Evolutionary conservation across 768 basidiomycete genomes (phyloP).

Genomic region (Tricholoma saponaceum): DNA sequence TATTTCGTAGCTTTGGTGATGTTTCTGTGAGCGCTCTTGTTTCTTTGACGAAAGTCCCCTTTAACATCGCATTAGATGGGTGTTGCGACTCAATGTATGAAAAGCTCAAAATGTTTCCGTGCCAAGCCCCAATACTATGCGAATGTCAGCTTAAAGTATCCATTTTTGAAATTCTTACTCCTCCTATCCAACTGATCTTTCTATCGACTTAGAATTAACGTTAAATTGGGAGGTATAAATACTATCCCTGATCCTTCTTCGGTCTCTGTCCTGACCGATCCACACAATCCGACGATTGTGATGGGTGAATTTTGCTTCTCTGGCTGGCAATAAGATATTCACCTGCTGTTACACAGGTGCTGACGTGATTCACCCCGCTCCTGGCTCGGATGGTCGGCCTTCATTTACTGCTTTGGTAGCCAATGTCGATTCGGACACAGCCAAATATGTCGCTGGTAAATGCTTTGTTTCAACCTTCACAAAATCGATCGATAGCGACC

Average conservation of each 20-base stretch:
- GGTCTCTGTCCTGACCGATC: constrained; percentile 62
- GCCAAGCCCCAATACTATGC: constrained; percentile 79
- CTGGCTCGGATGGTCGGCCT: constrained; percentile 73
- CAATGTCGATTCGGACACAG: constrained; percentile 71
- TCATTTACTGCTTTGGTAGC: constrained; percentile 81
- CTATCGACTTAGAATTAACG: constrained; percentile 60
- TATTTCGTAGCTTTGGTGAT: constrained; percentile 63
- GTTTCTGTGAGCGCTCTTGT: constrained; percentile 36
- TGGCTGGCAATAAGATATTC: background rate
- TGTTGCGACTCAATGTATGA: constrained; percentile 77
- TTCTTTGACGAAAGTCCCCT: no score
- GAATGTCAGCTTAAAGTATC: constrained; percentile 74
- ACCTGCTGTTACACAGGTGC: constrained; percentile 44
- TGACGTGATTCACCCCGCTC: constrained; percentile 81
- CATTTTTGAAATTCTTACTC: background rate
- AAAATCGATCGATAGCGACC: background rate
- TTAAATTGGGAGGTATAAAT: constrained; percentile 83
- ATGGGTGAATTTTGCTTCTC: constrained; percentile 47
- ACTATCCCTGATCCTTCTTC: constrained; percentile 68
- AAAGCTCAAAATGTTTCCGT: constrained; percentile 56
- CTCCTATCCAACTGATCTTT: constrained; percentile 1
- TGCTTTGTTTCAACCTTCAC: background rate
- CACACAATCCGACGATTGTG: constrained; percentile 71
- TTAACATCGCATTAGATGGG: constrained; percentile 42
- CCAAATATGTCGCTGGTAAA: constrained; percentile 58